These are phyloP conservation scores for Hortaea sp. DNA, from an alignment of 2,329 filamentous ascomycete species.

Conservation along the genomic window DNA sequence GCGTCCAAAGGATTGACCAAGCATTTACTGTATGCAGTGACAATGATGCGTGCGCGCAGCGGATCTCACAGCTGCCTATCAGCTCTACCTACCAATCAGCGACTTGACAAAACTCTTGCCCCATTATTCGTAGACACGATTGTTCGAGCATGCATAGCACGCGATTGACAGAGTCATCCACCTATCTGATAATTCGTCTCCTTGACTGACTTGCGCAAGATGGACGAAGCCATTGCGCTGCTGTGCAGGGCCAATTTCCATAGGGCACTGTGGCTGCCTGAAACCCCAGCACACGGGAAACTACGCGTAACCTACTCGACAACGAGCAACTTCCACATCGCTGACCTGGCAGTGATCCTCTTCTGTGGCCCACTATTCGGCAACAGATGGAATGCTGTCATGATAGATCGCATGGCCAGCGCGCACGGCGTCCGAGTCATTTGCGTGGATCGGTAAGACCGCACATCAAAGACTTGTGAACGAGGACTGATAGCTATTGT, in stretches of 20 bases:
- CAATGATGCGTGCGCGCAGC: too few relatives aligned
- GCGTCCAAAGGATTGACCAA: too few relatives aligned
- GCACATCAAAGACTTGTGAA: background rate
- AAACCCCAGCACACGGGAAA: slow-evolving; percentile 11
- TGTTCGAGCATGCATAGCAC: too few relatives aligned
- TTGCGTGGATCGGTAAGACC: slow-evolving; percentile 29
- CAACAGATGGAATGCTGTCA: slow-evolving; percentile 20
- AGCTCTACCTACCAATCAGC: too few relatives aligned
- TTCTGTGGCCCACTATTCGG: slow-evolving; percentile 33
- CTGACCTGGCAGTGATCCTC: slow-evolving; percentile 22
- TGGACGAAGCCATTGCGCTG: slow-evolving; percentile 7
- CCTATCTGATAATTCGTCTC: too few relatives aligned
- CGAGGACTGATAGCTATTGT: slow-evolving; percentile 1
- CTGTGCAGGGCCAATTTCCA: slow-evolving; percentile 13
- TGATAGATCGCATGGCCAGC: slow-evolving; percentile 22
- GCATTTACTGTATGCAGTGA: too few relatives aligned
- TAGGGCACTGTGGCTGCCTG: slow-evolving; percentile 18
- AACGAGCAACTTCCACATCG: slow-evolving; percentile 20
- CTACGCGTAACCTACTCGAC: slow-evolving; percentile 23
- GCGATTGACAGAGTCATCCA: too few relatives aligned
- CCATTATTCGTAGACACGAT: too few relatives aligned
- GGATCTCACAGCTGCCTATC: too few relatives aligned
- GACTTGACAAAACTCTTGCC: too few relatives aligned
- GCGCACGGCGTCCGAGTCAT: slow-evolving; percentile 28
- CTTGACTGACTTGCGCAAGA: background rate